Percentiles rank a stretch among this genome's conserved stretches.
phyloP scores from a whole-genome alignment of 495 filamentous ascomycete species.

The Entonaema liquescens region DNA sequence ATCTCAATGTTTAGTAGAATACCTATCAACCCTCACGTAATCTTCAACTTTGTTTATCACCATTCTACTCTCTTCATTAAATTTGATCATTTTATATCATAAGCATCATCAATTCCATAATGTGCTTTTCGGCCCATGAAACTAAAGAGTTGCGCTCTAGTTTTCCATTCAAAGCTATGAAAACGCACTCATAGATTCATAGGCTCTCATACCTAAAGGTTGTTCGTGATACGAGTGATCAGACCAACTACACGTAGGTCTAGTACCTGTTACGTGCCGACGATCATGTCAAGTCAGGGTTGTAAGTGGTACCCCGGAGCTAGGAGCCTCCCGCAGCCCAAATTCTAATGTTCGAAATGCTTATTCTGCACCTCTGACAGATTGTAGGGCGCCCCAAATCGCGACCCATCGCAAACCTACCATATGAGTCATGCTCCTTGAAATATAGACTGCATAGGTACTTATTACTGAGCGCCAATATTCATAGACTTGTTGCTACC shows the following conservation, averaged over 20 bases:
- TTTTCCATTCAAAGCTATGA: not conserved
- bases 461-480: conserved; percentile 2
- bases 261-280: conserved; percentile 12
- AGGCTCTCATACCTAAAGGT: not conserved
- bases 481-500: conserved; percentile 11
- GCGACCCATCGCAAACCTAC: not conserved
- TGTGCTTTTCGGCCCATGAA: not conserved
- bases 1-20: no score
- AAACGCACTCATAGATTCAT: not conserved
- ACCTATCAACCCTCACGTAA: not conserved
- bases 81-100: not conserved
- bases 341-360: conserved; percentile 1
- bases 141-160: not conserved
- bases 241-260: conserved; percentile 1
- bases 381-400: not conserved
- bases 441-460: not conserved
- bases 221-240: conserved; percentile 1
- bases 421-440: conserved; percentile 8
- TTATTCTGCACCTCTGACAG: conserved; percentile 11
- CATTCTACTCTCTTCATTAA: no score
- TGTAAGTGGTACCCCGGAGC: conserved; percentile 15
- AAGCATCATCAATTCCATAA: not conserved
- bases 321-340: conserved; percentile 26
- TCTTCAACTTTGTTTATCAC: not conserved
- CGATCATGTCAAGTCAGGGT: conserved; percentile 1